A percentile compares a stretch with the other conserved stretches of the same genome.
Conservation (phyloP, 495 filamentous ascomycete species). For the Penicillium steckii region DNA sequence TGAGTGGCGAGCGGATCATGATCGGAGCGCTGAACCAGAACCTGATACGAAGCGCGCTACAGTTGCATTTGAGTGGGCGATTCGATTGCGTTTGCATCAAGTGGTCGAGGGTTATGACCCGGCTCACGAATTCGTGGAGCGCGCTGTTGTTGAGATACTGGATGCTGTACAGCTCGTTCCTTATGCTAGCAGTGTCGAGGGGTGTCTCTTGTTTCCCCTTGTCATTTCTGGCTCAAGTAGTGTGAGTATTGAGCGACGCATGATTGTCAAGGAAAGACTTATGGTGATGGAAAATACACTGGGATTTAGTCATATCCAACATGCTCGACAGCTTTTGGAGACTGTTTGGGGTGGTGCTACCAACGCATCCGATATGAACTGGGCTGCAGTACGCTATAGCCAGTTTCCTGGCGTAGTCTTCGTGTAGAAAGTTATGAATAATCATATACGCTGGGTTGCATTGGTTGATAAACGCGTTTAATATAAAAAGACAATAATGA, state of each 20-base stretch:
- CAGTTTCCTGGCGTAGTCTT: constrained; percentile 30
- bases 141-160: constrained; percentile 13
- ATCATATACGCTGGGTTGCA: no score
- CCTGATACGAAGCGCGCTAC: constrained; percentile 17
- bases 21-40: not conserved
- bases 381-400: constrained; percentile 28
- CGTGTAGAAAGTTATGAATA: constrained; percentile 5
- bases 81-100: constrained; percentile 29
- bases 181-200: constrained; percentile 27
- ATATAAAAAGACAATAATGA: no score
- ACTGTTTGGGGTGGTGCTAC: constrained; percentile 19
- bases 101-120: constrained; percentile 29
- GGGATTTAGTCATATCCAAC: constrained; percentile 27
- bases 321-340: constrained; percentile 22
- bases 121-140: constrained; percentile 19
- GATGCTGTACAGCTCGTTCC: constrained; percentile 21
- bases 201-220: constrained; percentile 27
- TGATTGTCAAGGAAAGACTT: constrained; percentile 28
- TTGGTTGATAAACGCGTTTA: no score
- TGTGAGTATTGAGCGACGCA: constrained; percentile 20
- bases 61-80: constrained; percentile 29
- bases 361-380: constrained; percentile 14
- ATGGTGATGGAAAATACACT: constrained; percentile 34
- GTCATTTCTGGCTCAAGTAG: constrained; percentile 30
- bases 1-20: constrained; percentile 19